A percentile compares a stretch with the other conserved stretches of the same genome.
phyloP scores from a whole-genome alignment of 2,329 filamentous ascomycete genomes.

The Tolypocladium album region DNA sequence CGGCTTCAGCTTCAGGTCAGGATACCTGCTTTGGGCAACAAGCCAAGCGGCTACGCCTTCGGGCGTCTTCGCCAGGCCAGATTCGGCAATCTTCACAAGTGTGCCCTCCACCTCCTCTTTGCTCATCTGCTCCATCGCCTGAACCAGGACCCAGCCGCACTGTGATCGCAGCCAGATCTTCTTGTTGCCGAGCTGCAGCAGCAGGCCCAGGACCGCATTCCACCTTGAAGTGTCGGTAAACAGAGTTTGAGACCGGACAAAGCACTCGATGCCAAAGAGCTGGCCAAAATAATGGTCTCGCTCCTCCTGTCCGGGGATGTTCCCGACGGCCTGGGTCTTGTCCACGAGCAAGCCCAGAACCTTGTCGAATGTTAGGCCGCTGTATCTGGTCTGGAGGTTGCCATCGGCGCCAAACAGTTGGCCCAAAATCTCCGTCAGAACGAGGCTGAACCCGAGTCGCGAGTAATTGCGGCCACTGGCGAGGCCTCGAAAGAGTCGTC shows the following conservation, averaged over 20 bases:
- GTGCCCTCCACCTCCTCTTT: conserved; percentile 49
- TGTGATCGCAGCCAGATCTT: conserved; percentile 86
- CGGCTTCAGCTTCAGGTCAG: conserved; percentile 51
- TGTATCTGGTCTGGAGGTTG: conserved; percentile 35
- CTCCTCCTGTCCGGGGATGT: conserved; percentile 60
- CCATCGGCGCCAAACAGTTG: conserved; percentile 51
- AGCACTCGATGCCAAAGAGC: conserved; percentile 76
- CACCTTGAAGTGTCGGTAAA: conserved; percentile 51
- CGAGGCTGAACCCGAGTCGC: conserved; percentile 79
- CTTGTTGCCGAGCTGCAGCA: conserved; percentile 65
- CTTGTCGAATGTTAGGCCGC: conserved; percentile 43
- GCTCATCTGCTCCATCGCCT: conserved; percentile 55
- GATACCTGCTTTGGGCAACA: conserved; percentile 52
- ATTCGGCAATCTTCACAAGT: conserved; percentile 49
- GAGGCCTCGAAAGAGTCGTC: conserved; percentile 72
- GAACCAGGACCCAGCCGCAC: conserved; percentile 72
- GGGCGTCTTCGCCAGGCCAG: conserved; percentile 65
- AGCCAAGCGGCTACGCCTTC: conserved; percentile 90
- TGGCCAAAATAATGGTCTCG: conserved; percentile 77
- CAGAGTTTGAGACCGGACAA: conserved; percentile 68
- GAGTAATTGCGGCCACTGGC: conserved; percentile 86
- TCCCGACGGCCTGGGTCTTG: conserved; percentile 43
- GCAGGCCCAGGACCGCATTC: conserved; percentile 56
- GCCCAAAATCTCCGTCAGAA: conserved; percentile 68
- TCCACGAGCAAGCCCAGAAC: conserved; percentile 41